Evolutionary conservation across 495 filamentous ascomycete genomes (phyloP), one percentile per base, ranked within the genome.

Genomic region (Thermochaetoides thermophila): DNA sequence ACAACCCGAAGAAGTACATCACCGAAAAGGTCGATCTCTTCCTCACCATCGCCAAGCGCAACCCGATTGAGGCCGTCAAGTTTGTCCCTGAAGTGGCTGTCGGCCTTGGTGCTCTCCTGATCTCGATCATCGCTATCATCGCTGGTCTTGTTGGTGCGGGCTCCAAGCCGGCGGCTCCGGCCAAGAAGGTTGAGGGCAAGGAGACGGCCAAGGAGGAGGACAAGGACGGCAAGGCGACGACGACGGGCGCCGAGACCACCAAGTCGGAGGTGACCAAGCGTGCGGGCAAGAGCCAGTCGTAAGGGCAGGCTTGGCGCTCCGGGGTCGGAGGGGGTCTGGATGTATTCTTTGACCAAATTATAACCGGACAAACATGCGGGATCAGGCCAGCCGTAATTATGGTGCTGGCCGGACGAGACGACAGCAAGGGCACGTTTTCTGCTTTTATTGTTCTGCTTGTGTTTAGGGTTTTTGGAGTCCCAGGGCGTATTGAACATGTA

Each of bases 21-120:
- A 78, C 73, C 55, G 83, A 94, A 72, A 93, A 92, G 71, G 60
- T 91, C 39, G 77, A 92, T 51, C 69, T 82, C 35, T 96, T 94
- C 69, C 50, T 84, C 32, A 76, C 74, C 39, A 77, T 94, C 46
- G 79, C 74, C 56, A 77, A 86, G 69, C 73, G 73, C 40, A 79
- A 96, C 56, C 91, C 91, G 26, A 42, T 99, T 49, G 68, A 85
- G 59, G 91, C 91, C 29, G 68, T 87, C 59, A 84, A 86, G 65
- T 81, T 80, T 42, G 76, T 91, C 32, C 91, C 91, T 38, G 91
- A 94, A 55, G 74, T 92, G 46, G 83, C 84, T 40, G 85, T 76
- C 53, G 78, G 74, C 45, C 55, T 92, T 48, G 73, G 63, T 49
- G 78, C 76, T 33, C 46, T 86, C 40, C 53, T 75, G 31, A 56